These are phyloP conservation scores for Penicillium italicum DNA, from an alignment of 2,329 filamentous ascomycete genomes.

Conservation along the genomic window DNA sequence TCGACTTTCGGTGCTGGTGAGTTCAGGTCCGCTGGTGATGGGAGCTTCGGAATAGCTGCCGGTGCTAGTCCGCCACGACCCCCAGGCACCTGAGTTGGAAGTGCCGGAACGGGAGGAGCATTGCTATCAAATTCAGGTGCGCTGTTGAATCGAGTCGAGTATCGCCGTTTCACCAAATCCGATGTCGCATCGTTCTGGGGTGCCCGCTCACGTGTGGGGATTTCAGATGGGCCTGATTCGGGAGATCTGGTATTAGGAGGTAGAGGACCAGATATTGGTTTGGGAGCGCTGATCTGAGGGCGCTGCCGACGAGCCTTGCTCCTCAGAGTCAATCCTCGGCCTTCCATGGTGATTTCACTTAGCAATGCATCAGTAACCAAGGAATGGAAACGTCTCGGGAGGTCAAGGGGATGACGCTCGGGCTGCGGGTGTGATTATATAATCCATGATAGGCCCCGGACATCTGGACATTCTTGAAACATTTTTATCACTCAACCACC, in stretches of 20 bases:
- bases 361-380: conserved; percentile 5
- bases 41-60: conserved; percentile 42
- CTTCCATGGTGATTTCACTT: conserved; percentile 45
- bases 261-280: conserved; percentile 50
- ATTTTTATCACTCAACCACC: conserved; percentile 7
- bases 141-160: conserved; percentile 88
- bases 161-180: conserved; percentile 89
- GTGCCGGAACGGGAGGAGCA: conserved; percentile 66
- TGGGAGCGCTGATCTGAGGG: conserved; percentile 59
- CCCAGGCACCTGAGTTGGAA: conserved; percentile 55
- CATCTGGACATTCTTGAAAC: conserved; percentile 6
- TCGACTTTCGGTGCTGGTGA: conserved; percentile 65
- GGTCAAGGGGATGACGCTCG: conserved; percentile 6
- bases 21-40: conserved; percentile 52
- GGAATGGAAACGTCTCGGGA: conserved; percentile 4
- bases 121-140: conserved; percentile 64
- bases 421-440: conserved; percentile 3
- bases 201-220: conserved; percentile 40
- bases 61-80: conserved; percentile 54
- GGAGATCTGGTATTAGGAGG: conserved; percentile 37
- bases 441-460: background rate
- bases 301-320: conserved; percentile 54
- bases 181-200: conserved; percentile 55
- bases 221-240: conserved; percentile 31
- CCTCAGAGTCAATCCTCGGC: conserved; percentile 58